These are phyloP conservation scores for Obelidium mucronatum DNA, from an alignment of 192 early-diverging fungal genomes.

Conservation along the genomic window DNA sequence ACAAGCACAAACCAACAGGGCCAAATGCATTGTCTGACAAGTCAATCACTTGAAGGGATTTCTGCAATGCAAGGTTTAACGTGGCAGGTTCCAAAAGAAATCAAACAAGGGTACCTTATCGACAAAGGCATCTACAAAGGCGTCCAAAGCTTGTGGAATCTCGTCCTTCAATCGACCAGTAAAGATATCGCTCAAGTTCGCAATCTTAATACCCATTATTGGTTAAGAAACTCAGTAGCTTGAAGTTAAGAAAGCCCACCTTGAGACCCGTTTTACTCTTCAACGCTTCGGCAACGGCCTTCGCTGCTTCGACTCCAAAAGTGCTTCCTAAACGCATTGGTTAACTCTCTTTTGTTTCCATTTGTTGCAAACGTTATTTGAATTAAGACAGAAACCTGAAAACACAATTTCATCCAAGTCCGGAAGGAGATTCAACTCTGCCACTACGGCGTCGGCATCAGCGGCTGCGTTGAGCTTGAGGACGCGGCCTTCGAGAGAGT, in stretches of 20 bases:
- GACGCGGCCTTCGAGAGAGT: conserved; percentile 87
- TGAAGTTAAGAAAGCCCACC: conserved; percentile 56
- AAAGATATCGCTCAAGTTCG: conserved; percentile 91
- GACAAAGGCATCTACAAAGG: conserved; percentile 82
- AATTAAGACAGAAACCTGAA: conserved; percentile 13
- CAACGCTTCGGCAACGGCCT: conserved; percentile 76
- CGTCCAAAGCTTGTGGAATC: conserved; percentile 83
- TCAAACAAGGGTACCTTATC: conserved; percentile 60
- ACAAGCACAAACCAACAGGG: conserved; percentile 57
- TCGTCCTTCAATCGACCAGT: conserved; percentile 91
- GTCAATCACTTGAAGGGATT: conserved; percentile 71
- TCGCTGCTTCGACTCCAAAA: conserved; percentile 88
- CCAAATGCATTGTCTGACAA: conserved; percentile 98
- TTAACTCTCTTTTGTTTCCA: conserved; percentile 49
- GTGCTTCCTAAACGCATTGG: conserved; percentile 89
- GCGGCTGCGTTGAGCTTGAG: conserved; percentile 87
- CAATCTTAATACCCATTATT: conserved; percentile 58
- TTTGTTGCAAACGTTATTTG: neutral
- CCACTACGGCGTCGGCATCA: conserved; percentile 80
- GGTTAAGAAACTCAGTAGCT: neutral
- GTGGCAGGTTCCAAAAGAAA: neutral
- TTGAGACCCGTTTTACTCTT: conserved; percentile 72
- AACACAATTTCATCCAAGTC: conserved; percentile 46
- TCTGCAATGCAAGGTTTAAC: neutral
- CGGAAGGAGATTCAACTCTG: conserved; percentile 68